Percentiles rank a stretch among this genome's conserved stretches.
phyloP scores from a whole-genome alignment of 2,329 filamentous ascomycete species.

The Exophiala dermatitidis region DNA sequence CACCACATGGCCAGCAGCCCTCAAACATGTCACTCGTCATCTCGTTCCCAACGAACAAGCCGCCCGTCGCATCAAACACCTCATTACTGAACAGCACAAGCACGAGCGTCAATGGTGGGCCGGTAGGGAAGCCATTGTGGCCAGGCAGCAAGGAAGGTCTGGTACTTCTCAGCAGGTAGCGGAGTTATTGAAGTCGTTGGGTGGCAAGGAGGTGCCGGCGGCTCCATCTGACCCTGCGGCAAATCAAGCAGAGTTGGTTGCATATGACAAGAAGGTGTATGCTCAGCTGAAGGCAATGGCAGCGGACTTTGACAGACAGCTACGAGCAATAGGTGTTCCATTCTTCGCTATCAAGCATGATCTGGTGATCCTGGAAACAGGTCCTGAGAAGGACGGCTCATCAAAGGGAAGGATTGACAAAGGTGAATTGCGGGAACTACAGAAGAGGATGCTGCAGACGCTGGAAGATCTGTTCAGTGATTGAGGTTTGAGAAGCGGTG shows the following conservation, averaged over 20 bases:
- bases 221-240: slow-evolving; percentile 29
- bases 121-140: slow-evolving; percentile 45
- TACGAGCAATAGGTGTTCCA: slow-evolving; percentile 53
- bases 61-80: slow-evolving; percentile 43
- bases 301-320: slow-evolving; percentile 48
- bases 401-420: slow-evolving; percentile 32
- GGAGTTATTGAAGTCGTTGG: slow-evolving; percentile 41
- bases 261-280: slow-evolving; percentile 58
- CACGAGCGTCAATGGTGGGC: slow-evolving; percentile 57
- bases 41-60: slow-evolving; percentile 41
- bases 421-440: slow-evolving; percentile 39
- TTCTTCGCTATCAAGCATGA: slow-evolving; percentile 51
- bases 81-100: slow-evolving; percentile 57
- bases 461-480: slow-evolving; percentile 45
- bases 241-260: slow-evolving; percentile 48
- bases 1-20: slow-evolving; percentile 46
- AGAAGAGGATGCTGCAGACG: slow-evolving; percentile 44
- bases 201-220: slow-evolving; percentile 16
- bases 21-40: slow-evolving; percentile 46
- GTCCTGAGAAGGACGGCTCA: slow-evolving; percentile 16
- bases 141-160: slow-evolving; percentile 45
- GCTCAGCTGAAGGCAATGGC: slow-evolving; percentile 54
- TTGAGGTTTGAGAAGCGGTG: slow-evolving; percentile 8
- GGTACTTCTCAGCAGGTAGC: slow-evolving; percentile 50
- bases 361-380: slow-evolving; percentile 34